Percentiles rank a stretch among this genome's conserved stretches.
phyloP scores from a whole-genome alignment of 2,329 filamentous ascomycete genomes.

The Diaporthe citriasiana region DNA sequence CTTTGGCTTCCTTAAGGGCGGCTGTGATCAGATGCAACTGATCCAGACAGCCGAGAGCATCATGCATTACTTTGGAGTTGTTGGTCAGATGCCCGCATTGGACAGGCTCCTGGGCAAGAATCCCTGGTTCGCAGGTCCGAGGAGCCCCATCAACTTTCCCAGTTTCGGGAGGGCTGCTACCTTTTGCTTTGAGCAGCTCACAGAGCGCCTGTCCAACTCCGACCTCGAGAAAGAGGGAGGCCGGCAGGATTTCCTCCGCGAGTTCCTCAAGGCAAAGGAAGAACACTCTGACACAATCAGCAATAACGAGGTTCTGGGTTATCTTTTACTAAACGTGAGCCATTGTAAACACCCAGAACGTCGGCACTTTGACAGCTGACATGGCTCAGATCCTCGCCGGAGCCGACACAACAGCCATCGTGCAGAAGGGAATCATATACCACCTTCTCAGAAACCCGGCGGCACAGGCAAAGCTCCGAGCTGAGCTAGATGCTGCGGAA shows the following conservation, averaged over 20 bases:
- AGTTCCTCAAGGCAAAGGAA: slow-evolving; percentile 14
- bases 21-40: slow-evolving; percentile 14
- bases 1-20: slow-evolving; percentile 25
- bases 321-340: slow-evolving; percentile 1
- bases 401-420: slow-evolving; percentile 23
- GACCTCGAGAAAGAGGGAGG: slow-evolving; percentile 10
- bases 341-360: too few species aligned
- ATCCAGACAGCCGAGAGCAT: slow-evolving; percentile 15
- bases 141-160: slow-evolving; percentile 16
- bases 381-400: slow-evolving; percentile 2
- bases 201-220: slow-evolving; percentile 1
- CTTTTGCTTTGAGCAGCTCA: slow-evolving; percentile 26
- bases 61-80: slow-evolving; percentile 27
- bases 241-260: slow-evolving; percentile 14
- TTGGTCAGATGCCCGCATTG: slow-evolving; percentile 12
- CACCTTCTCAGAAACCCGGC: slow-evolving; percentile 3
- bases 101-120: slow-evolving; percentile 2
- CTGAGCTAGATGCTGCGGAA: neutral
- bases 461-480: neutral
- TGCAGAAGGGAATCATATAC: slow-evolving; percentile 23
- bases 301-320: slow-evolving; percentile 5
- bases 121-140: neutral
- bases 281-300: neutral
- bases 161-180: slow-evolving; percentile 10
- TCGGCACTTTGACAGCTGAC: neutral